Evolutionary conservation across 257 asterid species (phyloP), one percentile per base, ranked within the genome.

Genomic region (Jacaranda copaia): DNA sequence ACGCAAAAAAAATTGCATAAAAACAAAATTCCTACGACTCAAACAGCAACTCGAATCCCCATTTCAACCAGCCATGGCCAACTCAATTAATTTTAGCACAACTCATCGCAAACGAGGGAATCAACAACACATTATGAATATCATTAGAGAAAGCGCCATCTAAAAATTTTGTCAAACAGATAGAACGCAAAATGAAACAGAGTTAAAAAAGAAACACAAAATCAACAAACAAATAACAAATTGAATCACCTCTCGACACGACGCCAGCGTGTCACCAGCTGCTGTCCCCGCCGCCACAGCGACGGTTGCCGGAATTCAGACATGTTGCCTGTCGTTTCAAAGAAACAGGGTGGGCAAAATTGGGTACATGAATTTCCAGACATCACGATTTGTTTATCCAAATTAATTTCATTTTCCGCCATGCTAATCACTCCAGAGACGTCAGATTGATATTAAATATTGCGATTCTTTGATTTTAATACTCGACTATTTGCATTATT

Each of bases 151-250:
- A n/a, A 53, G n/a, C 14, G 1, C 16, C 78, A 45, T 35, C 16
- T 38, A 15, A 46, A n/a, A 3, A 73, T 66, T 79, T 57, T 45
- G 49, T 48, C 79, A 42, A 66, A 73, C 78, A 72, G 46, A 43
- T 55, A 45, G 8, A 56, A 19, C 12, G 78, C 78, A n/a, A 55
- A 45, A 53, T 25, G 25, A 65, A 73, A 65, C 25, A 20, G 39
- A 35, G 35, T 20, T 1, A 25, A 18, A 42, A 8, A n/a, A 12
- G 16, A 19, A 11, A 1, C 16, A 20, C 13, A 40, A 40, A 16
- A 8, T 48, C 3, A 66, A 43, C 2, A 13, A 5, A 14, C 51
- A 5, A 5, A 52, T 10, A 1, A 38, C 9, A 14, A 55, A 25
- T 16, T 14, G 53, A 18, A 11, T 71, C 68, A 79, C 83, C 75